Base-by-base conservation (phyloP, 176 grass and related monocot genomes). In the Calamus simplicifolius region DNA sequence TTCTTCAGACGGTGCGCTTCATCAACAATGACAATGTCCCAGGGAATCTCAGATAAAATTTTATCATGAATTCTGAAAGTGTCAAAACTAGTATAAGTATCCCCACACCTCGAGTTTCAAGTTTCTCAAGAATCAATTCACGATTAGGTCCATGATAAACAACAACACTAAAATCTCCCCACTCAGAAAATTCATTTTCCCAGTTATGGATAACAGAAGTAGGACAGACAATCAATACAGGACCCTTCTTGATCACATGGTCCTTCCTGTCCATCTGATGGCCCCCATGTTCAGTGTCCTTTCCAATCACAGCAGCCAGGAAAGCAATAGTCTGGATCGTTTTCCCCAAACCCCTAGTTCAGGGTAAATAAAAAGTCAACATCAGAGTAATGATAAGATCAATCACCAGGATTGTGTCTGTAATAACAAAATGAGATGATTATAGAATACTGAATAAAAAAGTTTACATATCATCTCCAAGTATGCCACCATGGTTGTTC, bases 301-400 rank as follows among this genome's bases (percentile, higher is more conserved):
- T 87, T 62, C 77, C 77, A 71, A 85, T 75, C 26, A 96, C 69
- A 74, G 83, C 76, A 28, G 91, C 82, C 12, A 96, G 66, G 66
- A 90, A 90, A 68, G 91, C 91, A 72, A 90, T 96, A 57, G 87
- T 87, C 71, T 96, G 91, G 67, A 96, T 96, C 43, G 91, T 96
- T 76, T 96, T 96, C 52, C 91, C 91, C 71, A 96, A 71, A 27
- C 91, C 91, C 91, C 86, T 95, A 75, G 48, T 70, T 66, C 53
- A 85, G 51, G 30, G 63, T 26, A 52, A 50, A 66, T 69, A 64
- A 17, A 77, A 21, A 73, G 52, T 52, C 63, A 43, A 13, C 8
- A 1, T 43, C 35, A 31, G 31, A 13, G 6, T 43, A 43, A 43
- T 13, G 35, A 43, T 10, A 43, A 43, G 35, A 43, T 43, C 56